Evolutionary conservation across 1,284 basidiomycete species (phyloP).

Genomic region (Melampsora americana): DNA sequence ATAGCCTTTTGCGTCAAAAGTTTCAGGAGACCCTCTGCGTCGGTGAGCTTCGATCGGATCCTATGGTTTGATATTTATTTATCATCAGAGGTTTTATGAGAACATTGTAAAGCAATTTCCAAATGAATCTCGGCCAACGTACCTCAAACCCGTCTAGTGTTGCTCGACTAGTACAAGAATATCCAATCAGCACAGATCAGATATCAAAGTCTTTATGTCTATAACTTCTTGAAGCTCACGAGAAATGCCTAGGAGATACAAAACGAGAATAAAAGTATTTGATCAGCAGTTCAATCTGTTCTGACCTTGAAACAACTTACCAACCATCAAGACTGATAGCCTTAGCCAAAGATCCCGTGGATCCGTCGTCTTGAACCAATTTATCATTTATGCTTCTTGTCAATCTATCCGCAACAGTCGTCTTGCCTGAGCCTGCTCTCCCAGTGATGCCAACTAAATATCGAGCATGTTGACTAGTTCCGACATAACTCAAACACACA

Average conservation of each 20-base stretch:
- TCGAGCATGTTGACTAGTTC: background rate
- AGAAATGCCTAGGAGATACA: conserved; percentile 21
- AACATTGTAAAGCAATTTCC: background rate
- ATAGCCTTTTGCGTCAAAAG: conserved; percentile 18
- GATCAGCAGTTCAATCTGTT: background rate
- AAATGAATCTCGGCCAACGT: background rate
- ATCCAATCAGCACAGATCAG: background rate
- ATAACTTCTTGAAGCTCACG: conserved; percentile 7
- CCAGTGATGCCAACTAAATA: conserved; percentile 7
- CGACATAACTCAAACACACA: too few species aligned
- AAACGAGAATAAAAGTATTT: background rate
- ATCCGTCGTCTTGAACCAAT: background rate
- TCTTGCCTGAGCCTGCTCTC: background rate
- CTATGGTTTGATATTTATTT: background rate
- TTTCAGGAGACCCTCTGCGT: conserved; percentile 18
- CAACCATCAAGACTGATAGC: conserved; percentile 37
- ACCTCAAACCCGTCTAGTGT: conserved; percentile 25
- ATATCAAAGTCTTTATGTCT: too few species aligned
- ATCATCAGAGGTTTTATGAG: background rate
- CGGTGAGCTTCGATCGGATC: conserved; percentile 30
- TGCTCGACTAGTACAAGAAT: conserved; percentile 3
- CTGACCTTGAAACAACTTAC: conserved; percentile 1
- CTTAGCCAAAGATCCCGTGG: background rate
- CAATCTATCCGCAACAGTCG: background rate
- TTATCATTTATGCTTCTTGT: background rate